phyloP scores from a whole-genome alignment of 2,329 filamentous ascomycete genomes.

The Arachnomyces sp. region DNA sequence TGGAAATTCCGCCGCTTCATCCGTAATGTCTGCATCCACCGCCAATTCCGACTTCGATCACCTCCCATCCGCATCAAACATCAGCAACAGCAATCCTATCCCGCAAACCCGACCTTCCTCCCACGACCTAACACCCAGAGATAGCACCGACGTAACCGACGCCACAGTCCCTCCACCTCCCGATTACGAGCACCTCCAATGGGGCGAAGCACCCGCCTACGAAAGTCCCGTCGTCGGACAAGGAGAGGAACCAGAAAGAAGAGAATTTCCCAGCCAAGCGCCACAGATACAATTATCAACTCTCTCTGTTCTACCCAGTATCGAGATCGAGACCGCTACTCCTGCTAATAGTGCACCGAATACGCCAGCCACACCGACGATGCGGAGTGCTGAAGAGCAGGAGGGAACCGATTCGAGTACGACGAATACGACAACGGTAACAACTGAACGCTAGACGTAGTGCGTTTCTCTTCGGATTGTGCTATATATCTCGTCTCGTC shows the following conservation, averaged over 20 bases:
- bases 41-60: constrained; percentile 22
- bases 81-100: neutral
- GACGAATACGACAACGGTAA: too few relatives aligned
- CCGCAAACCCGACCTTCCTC: constrained; percentile 13
- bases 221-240: constrained; percentile 19
- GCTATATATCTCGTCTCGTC: too few relatives aligned
- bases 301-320: constrained; percentile 15
- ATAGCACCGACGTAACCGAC: constrained; percentile 30
- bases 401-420: too few relatives aligned
- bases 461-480: too few relatives aligned
- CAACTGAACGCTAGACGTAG: too few relatives aligned
- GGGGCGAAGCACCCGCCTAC: constrained; percentile 39
- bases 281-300: constrained; percentile 7
- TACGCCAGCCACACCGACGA: constrained; percentile 13
- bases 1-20: constrained; percentile 28
- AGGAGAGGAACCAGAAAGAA: constrained; percentile 8
- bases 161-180: constrained; percentile 30
- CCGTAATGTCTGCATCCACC: constrained; percentile 26
- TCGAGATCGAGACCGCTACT: constrained; percentile 18
- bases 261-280: neutral
- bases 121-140: constrained; percentile 15
- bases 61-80: constrained; percentile 17
- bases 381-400: too few relatives aligned
- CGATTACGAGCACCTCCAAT: constrained; percentile 35
- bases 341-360: constrained; percentile 13